Evolutionary conservation across 2,329 filamentous ascomycete species (phyloP).

Genomic region (Sporothrix phasma): DNA sequence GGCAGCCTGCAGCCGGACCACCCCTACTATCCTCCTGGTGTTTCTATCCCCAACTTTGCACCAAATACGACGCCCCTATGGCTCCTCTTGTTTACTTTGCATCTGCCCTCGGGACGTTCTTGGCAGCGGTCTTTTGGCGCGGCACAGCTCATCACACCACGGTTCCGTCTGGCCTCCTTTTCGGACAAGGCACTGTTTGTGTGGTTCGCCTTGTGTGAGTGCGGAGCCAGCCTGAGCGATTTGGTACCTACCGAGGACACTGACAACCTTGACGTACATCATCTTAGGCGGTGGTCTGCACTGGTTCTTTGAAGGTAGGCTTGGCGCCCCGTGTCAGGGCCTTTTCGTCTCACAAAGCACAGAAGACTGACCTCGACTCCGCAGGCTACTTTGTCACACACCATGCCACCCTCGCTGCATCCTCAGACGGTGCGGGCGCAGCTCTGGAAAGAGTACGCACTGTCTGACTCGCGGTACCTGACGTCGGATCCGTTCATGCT

Average conservation of each 20-base stretch:
- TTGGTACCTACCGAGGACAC: not conserved
- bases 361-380: too few species aligned
- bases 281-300: slow-evolving; percentile 66
- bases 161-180: slow-evolving; percentile 23
- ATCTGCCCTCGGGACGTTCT: slow-evolving; percentile 28
- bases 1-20: slow-evolving; percentile 25
- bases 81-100: slow-evolving; percentile 32
- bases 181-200: slow-evolving; percentile 36
- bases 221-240: too few species aligned
- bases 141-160: slow-evolving; percentile 18
- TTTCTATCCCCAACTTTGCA: slow-evolving; percentile 34
- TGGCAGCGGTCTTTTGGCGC: slow-evolving; percentile 27
- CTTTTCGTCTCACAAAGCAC: too few species aligned
- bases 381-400: slow-evolving; percentile 66
- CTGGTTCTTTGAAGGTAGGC: slow-evolving; percentile 65
- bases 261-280: not conserved
- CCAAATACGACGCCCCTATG: slow-evolving; percentile 34
- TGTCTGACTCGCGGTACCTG: slow-evolving; percentile 80
- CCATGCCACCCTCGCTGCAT: slow-evolving; percentile 52
- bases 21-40: slow-evolving; percentile 41
- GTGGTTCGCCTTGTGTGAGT: slow-evolving; percentile 50
- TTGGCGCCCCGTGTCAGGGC: too few species aligned
- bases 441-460: slow-evolving; percentile 85
- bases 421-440: slow-evolving; percentile 69
- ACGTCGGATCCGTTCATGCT: slow-evolving; percentile 74